These are phyloP conservation scores for Xerocomellus dryophilus DNA, from an alignment of 768 basidiomycete genomes.

Conservation along the genomic window DNA sequence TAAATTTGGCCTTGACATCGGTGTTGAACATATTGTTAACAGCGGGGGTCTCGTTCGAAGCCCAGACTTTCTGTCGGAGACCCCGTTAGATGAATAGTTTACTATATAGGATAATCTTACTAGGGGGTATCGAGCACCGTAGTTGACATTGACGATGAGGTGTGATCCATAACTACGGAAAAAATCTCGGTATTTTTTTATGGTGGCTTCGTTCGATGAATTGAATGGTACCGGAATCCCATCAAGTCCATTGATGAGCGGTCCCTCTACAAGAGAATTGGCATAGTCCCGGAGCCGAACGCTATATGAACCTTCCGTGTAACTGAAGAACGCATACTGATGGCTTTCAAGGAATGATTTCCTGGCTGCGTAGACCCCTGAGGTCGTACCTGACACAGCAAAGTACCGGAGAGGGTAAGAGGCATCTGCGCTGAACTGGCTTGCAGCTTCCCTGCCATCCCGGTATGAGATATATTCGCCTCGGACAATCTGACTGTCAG, in stretches of 20 bases:
- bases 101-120: background rate
- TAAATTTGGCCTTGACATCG: background rate
- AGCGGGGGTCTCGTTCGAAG: background rate
- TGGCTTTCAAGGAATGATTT: slow-evolving; percentile 1
- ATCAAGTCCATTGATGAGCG: background rate
- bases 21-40: background rate
- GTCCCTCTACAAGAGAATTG: background rate
- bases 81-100: background rate
- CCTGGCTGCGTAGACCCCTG: background rate
- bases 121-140: background rate
- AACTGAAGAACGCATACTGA: slow-evolving; percentile 8
- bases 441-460: background rate
- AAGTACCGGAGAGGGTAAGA: slow-evolving; percentile 3
- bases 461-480: slow-evolving; percentile 1
- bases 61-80: background rate
- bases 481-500: background rate
- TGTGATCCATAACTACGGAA: background rate
- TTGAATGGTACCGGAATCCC: background rate
- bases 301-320: background rate
- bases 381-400: background rate
- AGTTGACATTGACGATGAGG: background rate
- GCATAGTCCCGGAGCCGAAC: slow-evolving; percentile 1
- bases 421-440: background rate
- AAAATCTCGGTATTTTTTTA: background rate
- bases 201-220: background rate